These are phyloP conservation scores for Paecilomyces fulvus DNA, from an alignment of 2,329 filamentous ascomycete genomes.

Conservation along the genomic window DNA sequence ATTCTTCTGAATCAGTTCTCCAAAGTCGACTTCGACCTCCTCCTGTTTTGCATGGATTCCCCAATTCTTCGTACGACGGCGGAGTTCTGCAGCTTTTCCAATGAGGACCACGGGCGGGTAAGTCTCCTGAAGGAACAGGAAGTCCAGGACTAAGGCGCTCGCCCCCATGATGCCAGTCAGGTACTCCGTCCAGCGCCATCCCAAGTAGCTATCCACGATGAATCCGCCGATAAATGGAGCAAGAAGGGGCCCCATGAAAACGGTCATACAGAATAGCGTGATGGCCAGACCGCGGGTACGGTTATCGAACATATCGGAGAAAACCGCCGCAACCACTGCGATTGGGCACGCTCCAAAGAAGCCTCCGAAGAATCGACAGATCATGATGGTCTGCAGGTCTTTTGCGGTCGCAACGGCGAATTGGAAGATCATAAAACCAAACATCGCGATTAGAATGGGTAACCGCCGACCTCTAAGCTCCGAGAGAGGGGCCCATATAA, in stretches of 20 bases:
- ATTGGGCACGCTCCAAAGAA: constrained; percentile 48
- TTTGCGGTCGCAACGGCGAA: constrained; percentile 42
- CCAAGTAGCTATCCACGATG: constrained; percentile 42
- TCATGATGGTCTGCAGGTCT: constrained; percentile 45
- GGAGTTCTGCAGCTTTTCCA: constrained; percentile 46
- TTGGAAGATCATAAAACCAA: constrained; percentile 45
- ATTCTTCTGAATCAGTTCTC: constrained; percentile 43
- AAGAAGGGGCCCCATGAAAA: constrained; percentile 45
- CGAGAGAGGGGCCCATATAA: constrained; percentile 46
- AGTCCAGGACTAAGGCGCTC: constrained; percentile 36
- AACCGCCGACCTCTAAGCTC: constrained; percentile 43
- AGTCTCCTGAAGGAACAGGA: constrained; percentile 49
- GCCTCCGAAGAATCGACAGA: constrained; percentile 46
- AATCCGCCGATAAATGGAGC: constrained; percentile 50
- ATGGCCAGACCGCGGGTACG: constrained; percentile 36
- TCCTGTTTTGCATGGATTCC: constrained; percentile 53
- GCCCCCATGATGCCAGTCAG: constrained; percentile 51
- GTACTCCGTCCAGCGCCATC: constrained; percentile 50
- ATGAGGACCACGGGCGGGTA: constrained; percentile 53
- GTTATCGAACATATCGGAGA: constrained; percentile 50
- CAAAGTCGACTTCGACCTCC: constrained; percentile 46
- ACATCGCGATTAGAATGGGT: constrained; percentile 41
- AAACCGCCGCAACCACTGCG: constrained; percentile 47
- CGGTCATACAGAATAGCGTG: constrained; percentile 44
- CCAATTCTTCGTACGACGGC: constrained; percentile 51